Evolutionary conservation across 805 yeast species (phyloP).

Genomic region (Candida tammaniensis): DNA sequence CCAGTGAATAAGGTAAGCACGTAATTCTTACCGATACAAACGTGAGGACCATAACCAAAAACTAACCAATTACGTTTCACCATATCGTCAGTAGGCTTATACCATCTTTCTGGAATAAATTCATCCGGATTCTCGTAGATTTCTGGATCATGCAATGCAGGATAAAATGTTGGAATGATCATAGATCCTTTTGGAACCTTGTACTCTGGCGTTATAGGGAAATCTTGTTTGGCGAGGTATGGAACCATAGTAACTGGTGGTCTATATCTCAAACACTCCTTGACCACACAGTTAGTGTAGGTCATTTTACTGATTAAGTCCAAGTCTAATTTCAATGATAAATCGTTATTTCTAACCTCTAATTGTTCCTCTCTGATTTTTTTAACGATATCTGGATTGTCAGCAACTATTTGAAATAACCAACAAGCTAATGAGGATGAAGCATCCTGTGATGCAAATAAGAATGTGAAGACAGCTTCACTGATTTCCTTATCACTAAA

Average conservation of each 20-base stretch:
- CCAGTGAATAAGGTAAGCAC: constrained; percentile 88
- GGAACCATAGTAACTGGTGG: constrained; percentile 99
- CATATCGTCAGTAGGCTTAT: constrained; percentile 70
- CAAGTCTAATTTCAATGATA: constrained; percentile 55
- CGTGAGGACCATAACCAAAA: constrained; percentile 96
- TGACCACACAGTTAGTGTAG: constrained; percentile 87
- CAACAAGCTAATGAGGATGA: constrained; percentile 96
- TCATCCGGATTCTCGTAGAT: constrained; percentile 93
- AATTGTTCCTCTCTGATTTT: constrained; percentile 93
- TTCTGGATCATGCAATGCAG: constrained; percentile 96
- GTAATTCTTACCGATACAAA: constrained; percentile 91
- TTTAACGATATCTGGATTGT: constrained; percentile 84
- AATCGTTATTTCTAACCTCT: constrained; percentile 75
- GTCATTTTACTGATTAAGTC: constrained; percentile 82
- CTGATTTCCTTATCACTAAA: constrained; percentile 90
- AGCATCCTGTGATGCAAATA: constrained; percentile 98
- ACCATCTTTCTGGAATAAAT: constrained; percentile 97
- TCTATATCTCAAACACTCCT: constrained; percentile 88
- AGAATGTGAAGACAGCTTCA: constrained; percentile 93
- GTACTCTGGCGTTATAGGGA: constrained; percentile 79
- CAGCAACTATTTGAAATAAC: constrained; percentile 95
- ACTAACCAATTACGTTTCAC: constrained; percentile 92
- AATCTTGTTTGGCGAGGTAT: constrained; percentile 82
- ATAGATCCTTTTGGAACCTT: constrained; percentile 96
- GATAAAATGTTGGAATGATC: constrained; percentile 94